phyloP scores from a whole-genome alignment of 139 green algal species.

The Picochlorum sp. region DNA sequence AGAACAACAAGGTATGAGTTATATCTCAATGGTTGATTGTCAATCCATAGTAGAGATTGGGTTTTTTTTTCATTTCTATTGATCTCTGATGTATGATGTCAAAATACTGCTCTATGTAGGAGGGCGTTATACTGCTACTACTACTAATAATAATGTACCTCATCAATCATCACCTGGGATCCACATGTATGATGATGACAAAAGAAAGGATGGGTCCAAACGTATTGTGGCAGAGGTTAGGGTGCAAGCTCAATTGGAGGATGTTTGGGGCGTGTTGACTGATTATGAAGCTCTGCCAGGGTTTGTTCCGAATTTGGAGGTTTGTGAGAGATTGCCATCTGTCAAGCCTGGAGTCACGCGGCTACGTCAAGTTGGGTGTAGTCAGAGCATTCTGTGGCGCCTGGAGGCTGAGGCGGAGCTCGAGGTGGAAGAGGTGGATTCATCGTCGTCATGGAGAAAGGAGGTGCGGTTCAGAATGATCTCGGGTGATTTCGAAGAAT shows the following conservation, averaged over 20 bases:
- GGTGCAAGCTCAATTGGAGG: conserved; percentile 29
- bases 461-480: conserved; percentile 37
- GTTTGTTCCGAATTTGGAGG: conserved; percentile 51
- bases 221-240: conserved; percentile 34
- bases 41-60: too few relatives aligned
- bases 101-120: background rate
- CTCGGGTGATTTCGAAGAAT: conserved; percentile 42
- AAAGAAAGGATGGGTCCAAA: background rate
- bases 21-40: too few relatives aligned
- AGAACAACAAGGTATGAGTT: too few relatives aligned
- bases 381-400: conserved; percentile 38
- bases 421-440: conserved; percentile 31
- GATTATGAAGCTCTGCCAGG: conserved; percentile 39
- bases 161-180: background rate
- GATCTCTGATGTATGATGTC: too few relatives aligned
- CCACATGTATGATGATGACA: background rate
- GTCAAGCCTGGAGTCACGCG: conserved; percentile 6
- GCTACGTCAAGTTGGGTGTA: conserved; percentile 35
- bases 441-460: conserved; percentile 9
- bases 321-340: conserved; percentile 30
- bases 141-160: background rate
- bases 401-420: conserved; percentile 42
- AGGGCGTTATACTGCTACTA: background rate
- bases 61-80: too few relatives aligned
- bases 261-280: conserved; percentile 50